Evolutionary conservation across 2,329 filamentous ascomycete species (phyloP).

Genomic region (Talaromyces pinophilus): DNA sequence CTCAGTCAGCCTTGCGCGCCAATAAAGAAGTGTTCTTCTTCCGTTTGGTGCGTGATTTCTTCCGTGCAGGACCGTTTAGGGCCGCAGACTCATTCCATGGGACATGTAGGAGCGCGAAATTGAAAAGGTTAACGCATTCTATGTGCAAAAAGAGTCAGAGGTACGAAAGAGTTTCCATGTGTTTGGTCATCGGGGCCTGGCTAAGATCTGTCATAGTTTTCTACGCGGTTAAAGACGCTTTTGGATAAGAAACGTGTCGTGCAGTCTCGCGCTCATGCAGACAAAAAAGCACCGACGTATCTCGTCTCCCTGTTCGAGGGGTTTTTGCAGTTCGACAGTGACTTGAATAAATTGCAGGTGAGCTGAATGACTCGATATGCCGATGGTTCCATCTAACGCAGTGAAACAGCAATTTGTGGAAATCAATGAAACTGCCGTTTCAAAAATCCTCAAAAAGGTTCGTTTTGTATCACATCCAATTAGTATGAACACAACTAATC

Average conservation of each 20-base stretch:
- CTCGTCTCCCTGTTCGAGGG: conserved; percentile 95
- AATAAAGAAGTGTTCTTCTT: conserved; percentile 99
- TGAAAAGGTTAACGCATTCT: conserved; percentile 98
- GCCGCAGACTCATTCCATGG: conserved; percentile 2
- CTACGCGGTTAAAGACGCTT: conserved; percentile 85
- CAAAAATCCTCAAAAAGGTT: conserved; percentile 96
- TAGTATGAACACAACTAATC: conserved; percentile 1
- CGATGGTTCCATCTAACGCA: conserved; percentile 3
- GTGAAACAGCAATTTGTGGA: conserved; percentile 82
- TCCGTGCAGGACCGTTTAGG: not conserved
- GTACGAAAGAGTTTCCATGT: conserved; percentile 52
- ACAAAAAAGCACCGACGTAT: conserved; percentile 85
- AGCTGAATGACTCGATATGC: conserved; percentile 25
- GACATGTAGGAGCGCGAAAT: conserved; percentile 82
- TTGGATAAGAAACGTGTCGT: conserved; percentile 93
- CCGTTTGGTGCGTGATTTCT: conserved; percentile 68
- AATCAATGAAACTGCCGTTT: conserved; percentile 95
- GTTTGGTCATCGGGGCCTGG: not conserved
- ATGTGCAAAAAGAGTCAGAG: conserved; percentile 96
- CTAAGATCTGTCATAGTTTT: conserved; percentile 62
- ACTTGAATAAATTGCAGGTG: conserved; percentile 87
- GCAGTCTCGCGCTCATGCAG: conserved; percentile 72
- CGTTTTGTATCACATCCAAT: conserved; percentile 27
- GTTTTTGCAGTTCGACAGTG: conserved; percentile 94
- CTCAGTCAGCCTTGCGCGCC: conserved; percentile 87